Percentiles rank a stretch among this genome's conserved stretches.
Evolutionary conservation across 345 rosid genomes (phyloP).

Genomic region (Hevea brasiliensis): DNA sequence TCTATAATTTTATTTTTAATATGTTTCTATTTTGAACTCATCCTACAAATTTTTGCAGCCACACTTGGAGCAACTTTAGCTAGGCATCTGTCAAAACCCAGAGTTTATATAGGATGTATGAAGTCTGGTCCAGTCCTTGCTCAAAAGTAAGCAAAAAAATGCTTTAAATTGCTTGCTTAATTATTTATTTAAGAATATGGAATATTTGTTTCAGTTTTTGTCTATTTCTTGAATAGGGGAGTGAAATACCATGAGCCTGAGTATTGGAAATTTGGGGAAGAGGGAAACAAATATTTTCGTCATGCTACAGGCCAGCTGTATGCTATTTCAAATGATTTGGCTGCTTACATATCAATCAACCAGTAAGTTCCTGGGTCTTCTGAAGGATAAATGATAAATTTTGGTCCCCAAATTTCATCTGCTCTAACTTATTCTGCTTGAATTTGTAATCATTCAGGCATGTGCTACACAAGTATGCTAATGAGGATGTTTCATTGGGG

Average conservation of each 20-base stretch:
- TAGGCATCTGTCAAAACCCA: slow-evolving; percentile 66
- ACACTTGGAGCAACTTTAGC: slow-evolving; percentile 85
- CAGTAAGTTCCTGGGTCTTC: slow-evolving; percentile 49
- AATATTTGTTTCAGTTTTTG: slow-evolving; percentile 3
- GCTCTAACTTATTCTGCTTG: slow-evolving; percentile 1
- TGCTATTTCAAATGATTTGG: slow-evolving; percentile 82
- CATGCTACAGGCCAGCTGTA: slow-evolving; percentile 98
- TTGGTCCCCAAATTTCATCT: background rate
- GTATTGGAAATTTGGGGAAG: slow-evolving; percentile 97
- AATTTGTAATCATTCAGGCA: slow-evolving; percentile 50
- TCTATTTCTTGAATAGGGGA: slow-evolving; percentile 51
- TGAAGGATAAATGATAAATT: background rate
- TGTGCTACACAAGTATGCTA: slow-evolving; percentile 78
- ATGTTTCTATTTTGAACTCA: slow-evolving; percentile 2
- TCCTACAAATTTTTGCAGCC: slow-evolving; percentile 49
- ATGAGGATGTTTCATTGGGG: slow-evolving; percentile 95
- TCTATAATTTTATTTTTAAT: slow-evolving; percentile 7
- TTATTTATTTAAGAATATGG: background rate
- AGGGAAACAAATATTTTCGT: slow-evolving; percentile 91
- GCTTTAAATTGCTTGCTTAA: background rate
- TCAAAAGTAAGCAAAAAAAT: slow-evolving; percentile 68
- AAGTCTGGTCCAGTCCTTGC: slow-evolving; percentile 97
- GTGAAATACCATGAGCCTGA: slow-evolving; percentile 97
- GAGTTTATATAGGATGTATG: slow-evolving; percentile 95
- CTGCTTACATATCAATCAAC: slow-evolving; percentile 82